phyloP scores from a whole-genome alignment of 129 eudicot genomes.

The Saposhnikovia divaricata region DNA sequence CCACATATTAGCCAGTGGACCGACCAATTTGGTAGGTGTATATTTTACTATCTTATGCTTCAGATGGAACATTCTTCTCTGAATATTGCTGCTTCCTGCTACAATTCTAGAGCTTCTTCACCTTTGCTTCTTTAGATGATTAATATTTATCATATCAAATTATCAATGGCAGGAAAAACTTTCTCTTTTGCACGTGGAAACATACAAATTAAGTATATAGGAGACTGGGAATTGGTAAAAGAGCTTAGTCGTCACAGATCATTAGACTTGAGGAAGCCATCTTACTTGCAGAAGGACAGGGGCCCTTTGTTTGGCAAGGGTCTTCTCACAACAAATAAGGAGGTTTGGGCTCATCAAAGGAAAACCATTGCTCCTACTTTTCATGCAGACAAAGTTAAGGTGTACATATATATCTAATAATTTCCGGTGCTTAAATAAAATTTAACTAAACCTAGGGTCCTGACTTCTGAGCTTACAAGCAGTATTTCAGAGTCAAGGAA shows the following conservation, averaged over 20 bases:
- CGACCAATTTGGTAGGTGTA: neutral
- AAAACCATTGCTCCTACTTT: conserved; percentile 48
- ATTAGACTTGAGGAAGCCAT: too few species aligned
- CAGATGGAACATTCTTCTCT: too few species aligned
- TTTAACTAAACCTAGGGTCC: too few species aligned
- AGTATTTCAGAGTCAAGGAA: too few species aligned
- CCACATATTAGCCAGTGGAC: conserved; percentile 6
- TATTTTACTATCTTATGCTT: neutral
- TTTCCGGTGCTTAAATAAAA: too few species aligned
- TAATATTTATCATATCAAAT: neutral
- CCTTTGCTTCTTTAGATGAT: neutral
- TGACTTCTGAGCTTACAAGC: too few species aligned
- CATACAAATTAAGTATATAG: neutral
- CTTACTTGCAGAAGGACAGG: conserved; percentile 30
- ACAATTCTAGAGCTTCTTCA: neutral
- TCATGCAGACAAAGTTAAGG: conserved; percentile 17
- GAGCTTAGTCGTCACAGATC: too few species aligned
- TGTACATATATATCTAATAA: too few species aligned
- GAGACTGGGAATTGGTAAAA: neutral
- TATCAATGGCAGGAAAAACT: conserved; percentile 1
- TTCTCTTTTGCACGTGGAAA: conserved; percentile 2
- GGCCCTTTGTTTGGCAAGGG: conserved; percentile 48
- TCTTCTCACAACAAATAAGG: conserved; percentile 34
- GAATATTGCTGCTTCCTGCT: neutral
- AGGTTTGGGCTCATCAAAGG: conserved; percentile 42